Base-by-base conservation (phyloP, 164 flowering plant species). In the Sextonia rubra region DNA sequence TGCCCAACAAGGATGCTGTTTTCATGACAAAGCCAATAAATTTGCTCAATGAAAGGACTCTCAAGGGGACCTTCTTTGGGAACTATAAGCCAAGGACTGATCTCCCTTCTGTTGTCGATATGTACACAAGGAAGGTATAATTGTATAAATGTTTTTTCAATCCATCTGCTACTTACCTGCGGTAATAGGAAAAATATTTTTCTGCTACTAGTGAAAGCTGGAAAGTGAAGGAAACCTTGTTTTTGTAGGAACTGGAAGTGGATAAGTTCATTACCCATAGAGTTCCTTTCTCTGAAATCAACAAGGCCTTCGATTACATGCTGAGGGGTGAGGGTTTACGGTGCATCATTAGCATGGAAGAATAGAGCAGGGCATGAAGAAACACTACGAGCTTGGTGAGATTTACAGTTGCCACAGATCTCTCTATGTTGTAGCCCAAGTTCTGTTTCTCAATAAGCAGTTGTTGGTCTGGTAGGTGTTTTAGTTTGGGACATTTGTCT, bases 11-110 rank as follows among this genome's bases (percentile, higher is more conserved):
- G 71, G 91, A 87, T 56, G 91, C 77, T 15, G 80, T 68, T 0
- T 88, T 88, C 83, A 86, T 79, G 69, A 91, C 97, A 11, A 83
- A 87, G 62, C 94, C 94, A 0, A 74, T 85, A 81, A 88, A 89
- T 47, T 0, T 91, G 4, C 69, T 91, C 52, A 78, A 78, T 66
- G 81, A 78, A 30, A 81, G 79, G 71, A 76, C 81, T 7, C 77
- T 81, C 3, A 81, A 78, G 27, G 83, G 83, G 12, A 81, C 83
- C 64, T 81, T 81, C 77, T 81, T 78, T 61, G 83, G 83, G 26
- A 80, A 80, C 63, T 80, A 80, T 64, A 80, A 80, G 32, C 83
- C 83, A 8, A 74, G 80, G 9, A 69, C 77, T 6, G 80, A 80
- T 63, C 76, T 80, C 66, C 83, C 83, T 29, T 61, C 74, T 3